Percentiles rank a stretch among this genome's conserved stretches.
Evolutionary conservation across 495 filamentous ascomycete genomes (phyloP).

Genomic region (Aspergillus asperescens): DNA sequence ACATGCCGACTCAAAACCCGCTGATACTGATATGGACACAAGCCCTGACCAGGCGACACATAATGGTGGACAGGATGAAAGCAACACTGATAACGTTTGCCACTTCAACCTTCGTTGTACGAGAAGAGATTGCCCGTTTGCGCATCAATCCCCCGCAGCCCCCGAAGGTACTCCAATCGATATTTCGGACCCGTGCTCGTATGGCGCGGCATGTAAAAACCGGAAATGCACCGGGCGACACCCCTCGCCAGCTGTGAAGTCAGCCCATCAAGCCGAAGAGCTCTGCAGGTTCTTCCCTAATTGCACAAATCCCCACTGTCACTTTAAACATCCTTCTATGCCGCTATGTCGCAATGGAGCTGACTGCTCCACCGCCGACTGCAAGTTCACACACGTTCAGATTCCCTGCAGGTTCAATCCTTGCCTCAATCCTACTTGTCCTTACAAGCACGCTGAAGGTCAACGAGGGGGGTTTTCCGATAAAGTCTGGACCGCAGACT

Average conservation of each 20-base stretch:
- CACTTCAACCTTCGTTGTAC: conserved; percentile 84
- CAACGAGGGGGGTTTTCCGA: conserved; percentile 74
- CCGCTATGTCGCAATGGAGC: conserved; percentile 88
- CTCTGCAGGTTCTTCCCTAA: conserved; percentile 95
- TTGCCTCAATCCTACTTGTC: conserved; percentile 77
- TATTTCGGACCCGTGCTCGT: conserved; percentile 72
- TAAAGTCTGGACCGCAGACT: conserved; percentile 80
- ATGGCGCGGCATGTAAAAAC: conserved; percentile 89
- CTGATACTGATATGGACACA: conserved; percentile 42
- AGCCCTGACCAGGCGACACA: conserved; percentile 20
- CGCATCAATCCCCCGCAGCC: conserved; percentile 89
- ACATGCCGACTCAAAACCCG: conserved; percentile 19
- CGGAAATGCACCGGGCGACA: conserved; percentile 87
- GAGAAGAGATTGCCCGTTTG: conserved; percentile 84
- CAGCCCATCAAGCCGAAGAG: conserved; percentile 70
- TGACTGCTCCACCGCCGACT: conserved; percentile 76
- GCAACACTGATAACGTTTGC: conserved; percentile 53
- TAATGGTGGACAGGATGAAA: conserved; percentile 48
- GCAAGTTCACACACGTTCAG: conserved; percentile 83
- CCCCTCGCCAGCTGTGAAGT: conserved; percentile 79
- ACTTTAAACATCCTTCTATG: conserved; percentile 78
- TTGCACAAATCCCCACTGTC: conserved; percentile 80
- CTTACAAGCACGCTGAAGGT: conserved; percentile 88
- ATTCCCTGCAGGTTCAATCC: conserved; percentile 86
- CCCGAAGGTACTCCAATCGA: conserved; percentile 77